Evolutionary conservation across 2,329 filamentous ascomycete species (phyloP).

Genomic region (Talaromyces sp.): DNA sequence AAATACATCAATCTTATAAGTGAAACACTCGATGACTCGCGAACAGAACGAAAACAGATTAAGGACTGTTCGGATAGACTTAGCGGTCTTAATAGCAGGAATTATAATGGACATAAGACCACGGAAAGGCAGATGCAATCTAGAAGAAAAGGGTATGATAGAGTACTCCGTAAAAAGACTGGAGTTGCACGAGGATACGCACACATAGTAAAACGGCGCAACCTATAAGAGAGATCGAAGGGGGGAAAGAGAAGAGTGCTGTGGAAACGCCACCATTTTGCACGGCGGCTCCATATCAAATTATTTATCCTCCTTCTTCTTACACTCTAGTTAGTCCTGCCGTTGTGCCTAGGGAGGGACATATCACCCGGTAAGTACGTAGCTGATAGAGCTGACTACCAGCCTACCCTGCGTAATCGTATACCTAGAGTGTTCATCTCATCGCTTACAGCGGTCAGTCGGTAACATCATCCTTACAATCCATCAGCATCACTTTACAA

Average conservation of each 20-base stretch:
- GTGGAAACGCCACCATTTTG: constrained; percentile 1
- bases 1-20: not conserved
- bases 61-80: not conserved
- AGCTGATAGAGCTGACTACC: not conserved
- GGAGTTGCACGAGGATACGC: not conserved
- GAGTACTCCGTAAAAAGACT: too few species aligned
- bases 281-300: constrained; percentile 1
- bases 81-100: constrained; percentile 4
- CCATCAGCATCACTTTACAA: not conserved
- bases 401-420: not conserved
- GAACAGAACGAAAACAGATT: not conserved
- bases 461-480: not conserved
- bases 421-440: not conserved
- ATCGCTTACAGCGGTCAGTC: not conserved
- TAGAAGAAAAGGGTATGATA: not conserved
- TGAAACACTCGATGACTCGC: constrained; percentile 11
- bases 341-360: not conserved
- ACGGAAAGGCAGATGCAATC: not conserved
- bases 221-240: not conserved
- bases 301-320: constrained; percentile 4
- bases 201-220: constrained; percentile 3
- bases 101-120: constrained; percentile 5
- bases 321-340: not conserved
- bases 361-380: too few species aligned
- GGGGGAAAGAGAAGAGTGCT: too few species aligned